A percentile compares a stretch with the other conserved stretches of the same genome.
Evolutionary conservation across 305 asterid species (phyloP).

Genomic region (Solanum aculeatissimum): DNA sequence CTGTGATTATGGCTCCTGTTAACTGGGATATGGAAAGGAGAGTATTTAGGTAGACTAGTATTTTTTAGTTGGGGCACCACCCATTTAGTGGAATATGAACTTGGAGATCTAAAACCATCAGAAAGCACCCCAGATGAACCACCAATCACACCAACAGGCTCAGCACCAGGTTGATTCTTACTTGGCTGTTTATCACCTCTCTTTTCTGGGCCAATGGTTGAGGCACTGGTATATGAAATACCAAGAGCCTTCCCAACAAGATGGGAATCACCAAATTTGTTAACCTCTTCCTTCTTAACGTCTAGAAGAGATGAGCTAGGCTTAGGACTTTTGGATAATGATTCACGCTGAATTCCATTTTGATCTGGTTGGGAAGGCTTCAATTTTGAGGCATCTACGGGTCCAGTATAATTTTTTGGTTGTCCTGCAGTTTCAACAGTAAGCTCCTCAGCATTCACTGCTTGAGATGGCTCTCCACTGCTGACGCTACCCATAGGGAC

Average conservation of each 20-base stretch:
- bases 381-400: background rate
- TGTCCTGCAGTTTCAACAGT: background rate
- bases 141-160: background rate
- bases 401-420: background rate
- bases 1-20: slow-evolving; percentile 17
- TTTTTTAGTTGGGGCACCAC: slow-evolving; percentile 4
- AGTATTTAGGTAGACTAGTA: slow-evolving; percentile 7
- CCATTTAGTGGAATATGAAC: slow-evolving; percentile 16
- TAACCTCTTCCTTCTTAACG: background rate
- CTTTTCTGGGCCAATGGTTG: background rate
- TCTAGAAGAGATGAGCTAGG: background rate
- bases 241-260: slow-evolving; percentile 7
- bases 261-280: slow-evolving; percentile 5
- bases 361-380: background rate
- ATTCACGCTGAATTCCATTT: background rate
- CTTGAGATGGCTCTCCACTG: background rate
- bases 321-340: background rate
- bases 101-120: background rate
- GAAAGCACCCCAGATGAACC: background rate
- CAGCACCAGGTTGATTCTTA: background rate
- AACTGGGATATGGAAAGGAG: slow-evolving; percentile 6
- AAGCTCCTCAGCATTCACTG: background rate
- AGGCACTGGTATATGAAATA: background rate
- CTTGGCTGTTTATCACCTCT: background rate
- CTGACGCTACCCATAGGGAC: background rate